phyloP scores from a whole-genome alignment of 1,284 basidiomycete genomes.

The Serendipita sp. region DNA sequence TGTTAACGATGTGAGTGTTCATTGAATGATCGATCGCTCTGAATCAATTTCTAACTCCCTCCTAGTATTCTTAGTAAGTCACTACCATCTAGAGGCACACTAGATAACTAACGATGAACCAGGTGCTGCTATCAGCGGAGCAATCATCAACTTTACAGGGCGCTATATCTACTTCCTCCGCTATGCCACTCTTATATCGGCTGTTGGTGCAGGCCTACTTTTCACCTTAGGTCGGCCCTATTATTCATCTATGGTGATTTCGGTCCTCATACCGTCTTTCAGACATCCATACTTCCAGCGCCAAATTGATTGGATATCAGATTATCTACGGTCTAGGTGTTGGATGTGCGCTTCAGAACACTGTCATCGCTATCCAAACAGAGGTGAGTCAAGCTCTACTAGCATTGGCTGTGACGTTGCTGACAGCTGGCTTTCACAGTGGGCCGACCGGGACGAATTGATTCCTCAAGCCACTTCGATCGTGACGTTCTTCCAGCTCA shows the following conservation, averaged over 20 bases:
- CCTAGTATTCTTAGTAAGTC: neutral
- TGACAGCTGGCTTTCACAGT: constrained; percentile 11
- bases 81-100: neutral
- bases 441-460: constrained; percentile 7
- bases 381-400: constrained; percentile 17
- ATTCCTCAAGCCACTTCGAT: constrained; percentile 19
- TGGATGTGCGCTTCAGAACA: constrained; percentile 16
- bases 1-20: constrained; percentile 2
- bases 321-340: constrained; percentile 13
- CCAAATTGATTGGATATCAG: constrained; percentile 14
- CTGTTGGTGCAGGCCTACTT: constrained; percentile 16
- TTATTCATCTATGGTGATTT: neutral
- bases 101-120: neutral
- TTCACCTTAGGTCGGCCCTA: constrained; percentile 15
- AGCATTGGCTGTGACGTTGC: neutral
- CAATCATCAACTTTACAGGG: constrained; percentile 5
- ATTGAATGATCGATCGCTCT: neutral
- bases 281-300: constrained; percentile 10
- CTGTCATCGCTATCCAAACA: constrained; percentile 27
- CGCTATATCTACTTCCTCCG: constrained; percentile 17
- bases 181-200: constrained; percentile 12
- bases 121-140: constrained; percentile 11
- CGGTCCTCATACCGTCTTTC: neutral
- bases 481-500: constrained; percentile 24
- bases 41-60: neutral